Evolutionary conservation across 2,329 filamentous ascomycete species (phyloP), one percentile per base, ranked within the genome.

Genomic region (Sordariomycetes sp.): DNA sequence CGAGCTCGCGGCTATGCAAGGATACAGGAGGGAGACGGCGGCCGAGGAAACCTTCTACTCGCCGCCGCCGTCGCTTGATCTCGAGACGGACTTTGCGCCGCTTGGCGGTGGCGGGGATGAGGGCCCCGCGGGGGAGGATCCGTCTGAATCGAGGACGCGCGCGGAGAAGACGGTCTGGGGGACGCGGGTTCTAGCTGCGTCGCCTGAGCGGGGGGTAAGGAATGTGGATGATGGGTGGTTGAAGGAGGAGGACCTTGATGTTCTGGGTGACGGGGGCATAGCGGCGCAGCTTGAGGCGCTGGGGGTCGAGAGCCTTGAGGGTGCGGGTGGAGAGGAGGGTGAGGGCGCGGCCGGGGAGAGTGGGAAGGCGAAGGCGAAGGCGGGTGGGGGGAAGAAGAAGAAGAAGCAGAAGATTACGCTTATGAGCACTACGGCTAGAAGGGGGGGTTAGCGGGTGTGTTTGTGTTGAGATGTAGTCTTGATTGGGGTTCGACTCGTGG

Each of bases 121-220:
- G 28, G 42, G 36, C 12, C 15, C 36, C 20, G 39, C 22, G 34
- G 39, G 79, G 63, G 64, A 79, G 63, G 74, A 79, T 4, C 78
- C 82, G 10, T 80, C 80, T 1, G 79, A 80, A 45, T 75, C 78
- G 53, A 75, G 81, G 22, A 75, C 77, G 13, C 82, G 80, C 0
- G 90, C 89, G 7, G 81, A 83, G 48, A 84, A 84, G 60, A 97
- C 92, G 0, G 89, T 97, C 0, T 97, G 92, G 92, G 92, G 92
- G n/a, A 97, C 92, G 0, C 77, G 81, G 3, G 82, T 80, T 0
- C 73, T 95, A 2, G 74, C 82, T 0, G 72, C 72, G 1, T 84
- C 82, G 3, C 82, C 84, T 1, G 77, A 80, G 12, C 64, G 82
- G 32, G 70, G 70, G 32, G 39, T 55, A 54, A 12, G 69, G 70